phyloP scores from a whole-genome alignment of 768 basidiomycete species.

The Kwoniella newhampshirensis region DNA sequence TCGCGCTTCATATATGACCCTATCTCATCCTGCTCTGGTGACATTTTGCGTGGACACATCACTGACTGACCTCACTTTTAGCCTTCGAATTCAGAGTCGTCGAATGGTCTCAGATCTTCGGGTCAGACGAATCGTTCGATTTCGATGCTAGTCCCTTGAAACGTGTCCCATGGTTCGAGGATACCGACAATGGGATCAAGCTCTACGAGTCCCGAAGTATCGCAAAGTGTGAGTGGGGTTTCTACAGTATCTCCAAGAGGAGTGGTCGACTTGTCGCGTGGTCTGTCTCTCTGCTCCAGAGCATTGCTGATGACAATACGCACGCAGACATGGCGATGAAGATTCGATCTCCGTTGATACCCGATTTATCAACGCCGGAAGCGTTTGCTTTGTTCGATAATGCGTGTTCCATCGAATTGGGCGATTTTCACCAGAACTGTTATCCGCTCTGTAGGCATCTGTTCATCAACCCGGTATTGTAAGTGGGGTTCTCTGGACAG shows the following conservation, averaged over 20 bases:
- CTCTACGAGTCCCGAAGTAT: conserved; percentile 55
- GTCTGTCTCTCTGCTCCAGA: background rate
- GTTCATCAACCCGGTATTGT: conserved; percentile 58
- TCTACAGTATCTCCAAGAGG: background rate
- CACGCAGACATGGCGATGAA: conserved; percentile 59
- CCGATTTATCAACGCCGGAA: conserved; percentile 53
- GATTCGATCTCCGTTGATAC: conserved; percentile 59
- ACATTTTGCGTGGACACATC: background rate
- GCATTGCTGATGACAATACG: conserved; percentile 19
- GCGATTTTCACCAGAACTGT: conserved; percentile 61
- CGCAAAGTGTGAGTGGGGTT: conserved; percentile 19
- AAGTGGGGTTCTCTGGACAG: conserved; percentile 15
- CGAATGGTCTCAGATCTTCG: conserved; percentile 1
- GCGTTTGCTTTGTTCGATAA: conserved; percentile 53
- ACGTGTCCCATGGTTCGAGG: conserved; percentile 62
- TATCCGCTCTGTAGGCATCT: conserved; percentile 57
- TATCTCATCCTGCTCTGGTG: background rate
- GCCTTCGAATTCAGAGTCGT: conserved; percentile 6
- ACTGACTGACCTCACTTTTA: background rate
- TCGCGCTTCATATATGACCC: background rate
- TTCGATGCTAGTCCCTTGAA: conserved; percentile 59
- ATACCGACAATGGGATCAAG: conserved; percentile 62
- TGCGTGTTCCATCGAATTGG: conserved; percentile 58
- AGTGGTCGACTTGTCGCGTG: background rate
- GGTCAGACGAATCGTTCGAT: conserved; percentile 1